Evolutionary conservation across 139 green algal species (phyloP).

Genomic region (Edaphochlamys debaryana): DNA sequence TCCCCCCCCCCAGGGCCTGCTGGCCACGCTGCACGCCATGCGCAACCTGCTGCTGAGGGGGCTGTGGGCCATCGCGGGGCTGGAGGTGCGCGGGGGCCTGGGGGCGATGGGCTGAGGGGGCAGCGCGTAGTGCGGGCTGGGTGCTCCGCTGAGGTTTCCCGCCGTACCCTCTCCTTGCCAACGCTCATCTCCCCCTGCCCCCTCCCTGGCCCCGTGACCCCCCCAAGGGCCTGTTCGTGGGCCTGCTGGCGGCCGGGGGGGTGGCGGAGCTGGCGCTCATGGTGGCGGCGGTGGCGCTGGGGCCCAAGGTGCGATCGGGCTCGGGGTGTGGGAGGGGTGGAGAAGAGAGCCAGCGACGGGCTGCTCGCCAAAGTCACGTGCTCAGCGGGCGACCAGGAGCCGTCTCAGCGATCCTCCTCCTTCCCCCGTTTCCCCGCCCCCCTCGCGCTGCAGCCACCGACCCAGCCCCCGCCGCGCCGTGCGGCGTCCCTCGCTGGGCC

Average conservation of each 20-base stretch:
- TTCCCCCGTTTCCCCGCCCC: too few relatives aligned
- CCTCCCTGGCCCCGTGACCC: too few relatives aligned
- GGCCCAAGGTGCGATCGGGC: conserved; percentile 26
- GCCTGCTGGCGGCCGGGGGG: conserved; percentile 12
- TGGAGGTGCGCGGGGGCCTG: conserved; percentile 24
- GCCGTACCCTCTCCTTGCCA: too few relatives aligned
- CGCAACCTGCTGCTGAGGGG: conserved; percentile 40
- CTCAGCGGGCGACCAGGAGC: too few relatives aligned
- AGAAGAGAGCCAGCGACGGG: too few relatives aligned
- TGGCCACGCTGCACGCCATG: conserved; percentile 32
- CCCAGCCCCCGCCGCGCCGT: too few relatives aligned
- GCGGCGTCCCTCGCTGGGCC: too few relatives aligned
- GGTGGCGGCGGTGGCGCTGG: conserved; percentile 23
- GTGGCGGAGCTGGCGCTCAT: conserved; percentile 15
- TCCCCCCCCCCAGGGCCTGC: conserved; percentile 14
- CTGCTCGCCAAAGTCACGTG: too few relatives aligned
- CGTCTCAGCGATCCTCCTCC: too few relatives aligned
- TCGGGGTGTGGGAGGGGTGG: too few relatives aligned
- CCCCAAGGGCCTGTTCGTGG: conserved; percentile 26
- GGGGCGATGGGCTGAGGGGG: background rate
- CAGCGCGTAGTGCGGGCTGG: too few relatives aligned
- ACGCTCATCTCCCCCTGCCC: background rate
- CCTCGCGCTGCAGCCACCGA: too few relatives aligned
- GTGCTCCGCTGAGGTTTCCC: background rate
- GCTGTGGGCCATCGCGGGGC: conserved; percentile 27